These are phyloP conservation scores for Tylopilus plumbeoviolaceoides DNA, from an alignment of 768 basidiomycete genomes.

Conservation along the genomic window DNA sequence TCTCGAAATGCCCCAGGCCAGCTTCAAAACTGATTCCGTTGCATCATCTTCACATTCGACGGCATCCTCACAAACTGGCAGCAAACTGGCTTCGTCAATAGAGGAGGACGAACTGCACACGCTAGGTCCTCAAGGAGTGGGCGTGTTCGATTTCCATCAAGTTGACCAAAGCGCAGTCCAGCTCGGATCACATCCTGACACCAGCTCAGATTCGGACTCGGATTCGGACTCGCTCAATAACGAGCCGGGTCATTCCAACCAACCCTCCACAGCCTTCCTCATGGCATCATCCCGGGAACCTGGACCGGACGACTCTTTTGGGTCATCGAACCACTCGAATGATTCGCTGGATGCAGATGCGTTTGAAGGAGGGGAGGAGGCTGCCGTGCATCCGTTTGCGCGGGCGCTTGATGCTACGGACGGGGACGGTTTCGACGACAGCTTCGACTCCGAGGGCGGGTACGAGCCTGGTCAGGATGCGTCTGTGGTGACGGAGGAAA, in stretches of 20 bases:
- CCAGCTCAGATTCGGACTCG: constrained; percentile 36
- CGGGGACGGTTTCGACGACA: constrained; percentile 49
- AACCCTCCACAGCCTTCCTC: constrained; percentile 70
- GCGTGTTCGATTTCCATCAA: constrained; percentile 25
- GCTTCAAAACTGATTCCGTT: constrained; percentile 13
- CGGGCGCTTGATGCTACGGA: constrained; percentile 31
- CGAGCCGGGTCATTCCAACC: constrained; percentile 51
- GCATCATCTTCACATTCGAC: constrained; percentile 12
- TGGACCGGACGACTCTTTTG: constrained; percentile 33
- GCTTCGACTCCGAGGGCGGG: constrained; percentile 43
- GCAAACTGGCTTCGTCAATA: background rate
- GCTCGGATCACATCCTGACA: constrained; percentile 5
- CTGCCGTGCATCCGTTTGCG: constrained; percentile 60
- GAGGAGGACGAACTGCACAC: constrained; percentile 16
- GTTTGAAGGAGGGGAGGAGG: constrained; percentile 34
- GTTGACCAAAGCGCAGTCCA: constrained; percentile 20
- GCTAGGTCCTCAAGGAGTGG: constrained; percentile 21
- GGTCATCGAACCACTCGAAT: constrained; percentile 50
- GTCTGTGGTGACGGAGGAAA: constrained; percentile 48
- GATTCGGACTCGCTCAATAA: constrained; percentile 59
- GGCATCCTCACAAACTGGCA: constrained; percentile 6
- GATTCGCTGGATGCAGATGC: constrained; percentile 52
- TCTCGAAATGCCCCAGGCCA: constrained; percentile 39
- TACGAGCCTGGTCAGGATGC: constrained; percentile 22
- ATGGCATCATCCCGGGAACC: constrained; percentile 45